phyloP scores from a whole-genome alignment of 352 stramenopile species.

The Pythium folliculosum region DNA sequence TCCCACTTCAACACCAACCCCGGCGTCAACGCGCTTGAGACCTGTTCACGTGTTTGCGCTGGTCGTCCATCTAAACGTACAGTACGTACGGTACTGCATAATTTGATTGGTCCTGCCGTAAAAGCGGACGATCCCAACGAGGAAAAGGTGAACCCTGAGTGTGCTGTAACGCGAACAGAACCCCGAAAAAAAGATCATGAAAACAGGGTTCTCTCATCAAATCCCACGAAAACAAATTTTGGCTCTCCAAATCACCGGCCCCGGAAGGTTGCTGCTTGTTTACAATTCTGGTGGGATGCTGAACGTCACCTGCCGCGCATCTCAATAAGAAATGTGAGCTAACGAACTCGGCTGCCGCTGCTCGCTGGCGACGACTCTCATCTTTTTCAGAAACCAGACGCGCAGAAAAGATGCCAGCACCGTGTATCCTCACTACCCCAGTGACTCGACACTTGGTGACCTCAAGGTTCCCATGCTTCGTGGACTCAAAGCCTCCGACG shows the following conservation, averaged over 20 bases:
- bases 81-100: background rate
- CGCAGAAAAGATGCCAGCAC: constrained; percentile 12
- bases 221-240: background rate
- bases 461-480: background rate
- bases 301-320: no score
- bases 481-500: no score
- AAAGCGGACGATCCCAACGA: background rate
- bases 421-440: background rate
- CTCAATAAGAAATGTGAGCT: constrained; percentile 15
- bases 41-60: background rate
- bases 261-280: no score
- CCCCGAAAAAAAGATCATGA: background rate
- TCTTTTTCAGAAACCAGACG: constrained; percentile 34
- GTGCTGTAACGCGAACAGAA: background rate
- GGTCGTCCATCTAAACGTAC: background rate
- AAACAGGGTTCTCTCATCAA: background rate
- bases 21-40: background rate
- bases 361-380: constrained; percentile 23
- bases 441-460: background rate
- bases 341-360: constrained; percentile 13
- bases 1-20: background rate
- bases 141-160: background rate
- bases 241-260: background rate
- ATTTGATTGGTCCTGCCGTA: background rate
- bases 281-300: no score